These are phyloP conservation scores for Aspergillus viridinutans DNA, from an alignment of 2,329 filamentous ascomycete species.

Conservation along the genomic window DNA sequence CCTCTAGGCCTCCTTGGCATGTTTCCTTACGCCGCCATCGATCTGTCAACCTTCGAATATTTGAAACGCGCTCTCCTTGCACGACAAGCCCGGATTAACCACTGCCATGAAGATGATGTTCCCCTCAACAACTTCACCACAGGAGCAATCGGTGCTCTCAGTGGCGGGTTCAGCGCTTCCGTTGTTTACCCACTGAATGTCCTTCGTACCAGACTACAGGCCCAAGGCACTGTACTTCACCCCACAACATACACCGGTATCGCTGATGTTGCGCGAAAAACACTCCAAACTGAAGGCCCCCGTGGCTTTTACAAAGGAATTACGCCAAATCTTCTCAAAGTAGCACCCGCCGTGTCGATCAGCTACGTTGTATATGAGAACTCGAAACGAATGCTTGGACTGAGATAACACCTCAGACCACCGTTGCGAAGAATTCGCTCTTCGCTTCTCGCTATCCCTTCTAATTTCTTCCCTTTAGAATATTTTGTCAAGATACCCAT, in stretches of 20 bases:
- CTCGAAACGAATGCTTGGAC: constrained; percentile 66
- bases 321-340: constrained; percentile 92
- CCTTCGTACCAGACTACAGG: constrained; percentile 84
- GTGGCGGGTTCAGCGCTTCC: constrained; percentile 87
- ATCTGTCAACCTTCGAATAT: constrained; percentile 91
- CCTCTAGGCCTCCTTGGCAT: constrained; percentile 93
- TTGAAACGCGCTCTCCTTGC: constrained; percentile 71
- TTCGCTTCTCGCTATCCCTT: constrained; percentile 4
- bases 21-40: constrained; percentile 96
- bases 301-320: constrained; percentile 90
- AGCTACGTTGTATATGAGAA: constrained; percentile 93
- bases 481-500: constrained; percentile 30
- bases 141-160: constrained; percentile 83
- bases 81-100: constrained; percentile 64
- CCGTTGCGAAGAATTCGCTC: background rate
- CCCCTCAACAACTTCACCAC: constrained; percentile 76
- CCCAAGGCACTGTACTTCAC: constrained; percentile 89
- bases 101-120: constrained; percentile 79
- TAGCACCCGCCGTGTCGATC: constrained; percentile 92
- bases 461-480: constrained; percentile 16
- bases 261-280: constrained; percentile 80
- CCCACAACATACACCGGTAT: constrained; percentile 87
- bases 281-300: constrained; percentile 74
- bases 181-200: constrained; percentile 94
- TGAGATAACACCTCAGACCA: constrained; percentile 34